Conservation (phyloP, 2,329 filamentous ascomycete species). For the Ascochyta rabiei region DNA sequence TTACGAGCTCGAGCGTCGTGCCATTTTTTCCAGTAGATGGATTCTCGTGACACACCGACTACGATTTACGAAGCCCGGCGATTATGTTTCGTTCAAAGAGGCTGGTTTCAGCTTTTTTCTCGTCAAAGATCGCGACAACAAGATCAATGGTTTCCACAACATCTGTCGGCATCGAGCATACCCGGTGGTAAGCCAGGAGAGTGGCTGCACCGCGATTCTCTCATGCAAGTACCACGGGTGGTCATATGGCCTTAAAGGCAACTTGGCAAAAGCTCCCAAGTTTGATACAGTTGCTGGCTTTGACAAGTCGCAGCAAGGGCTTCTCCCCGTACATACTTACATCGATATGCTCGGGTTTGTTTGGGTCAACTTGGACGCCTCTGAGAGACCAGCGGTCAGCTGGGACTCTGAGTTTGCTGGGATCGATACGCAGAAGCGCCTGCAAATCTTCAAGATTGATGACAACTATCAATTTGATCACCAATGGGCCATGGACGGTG, state of each 20-base stretch:
- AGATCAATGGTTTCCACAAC: constrained; percentile 44
- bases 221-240: constrained; percentile 49
- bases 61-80: constrained; percentile 26
- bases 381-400: background rate
- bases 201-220: constrained; percentile 35
- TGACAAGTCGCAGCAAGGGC: constrained; percentile 38
- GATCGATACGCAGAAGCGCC: constrained; percentile 28
- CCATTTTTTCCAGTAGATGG: constrained; percentile 51
- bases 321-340: constrained; percentile 29
- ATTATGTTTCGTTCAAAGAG: constrained; percentile 26
- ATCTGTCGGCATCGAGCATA: constrained; percentile 42
- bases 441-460: constrained; percentile 22
- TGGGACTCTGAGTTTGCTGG: constrained; percentile 20
- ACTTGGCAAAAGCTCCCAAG: constrained; percentile 47
- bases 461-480: constrained; percentile 31
- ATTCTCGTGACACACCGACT: constrained; percentile 44
- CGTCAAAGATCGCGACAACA: constrained; percentile 2
- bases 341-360: constrained; percentile 25
- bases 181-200: constrained; percentile 35
- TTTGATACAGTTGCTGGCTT: constrained; percentile 45
- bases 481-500: constrained; percentile 28
- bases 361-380: constrained; percentile 31
- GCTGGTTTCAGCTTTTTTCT: constrained; percentile 39
- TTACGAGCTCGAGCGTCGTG: constrained; percentile 54
- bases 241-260: constrained; percentile 48